Percentiles rank a stretch among this genome's conserved stretches.
phyloP scores from a whole-genome alignment of 1,284 basidiomycete genomes.

The Takashimella tepidaria region DNA sequence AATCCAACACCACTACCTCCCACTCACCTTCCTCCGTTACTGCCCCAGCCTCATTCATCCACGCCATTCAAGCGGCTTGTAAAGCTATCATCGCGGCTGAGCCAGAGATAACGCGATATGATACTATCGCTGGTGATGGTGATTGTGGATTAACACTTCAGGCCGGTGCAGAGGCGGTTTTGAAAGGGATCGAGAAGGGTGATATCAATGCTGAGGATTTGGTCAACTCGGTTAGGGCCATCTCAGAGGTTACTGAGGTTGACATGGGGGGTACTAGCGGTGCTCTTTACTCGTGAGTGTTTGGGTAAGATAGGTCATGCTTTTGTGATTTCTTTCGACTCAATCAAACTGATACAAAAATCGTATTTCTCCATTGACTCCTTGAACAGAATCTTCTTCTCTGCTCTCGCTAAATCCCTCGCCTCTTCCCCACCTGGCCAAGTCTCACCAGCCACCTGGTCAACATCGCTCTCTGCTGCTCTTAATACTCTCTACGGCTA shows the following conservation, averaged over 20 bases:
- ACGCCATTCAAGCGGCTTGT: constrained; percentile 60
- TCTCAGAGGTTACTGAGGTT: constrained; percentile 64
- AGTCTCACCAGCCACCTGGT: constrained; percentile 59
- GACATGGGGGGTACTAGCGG: constrained; percentile 91
- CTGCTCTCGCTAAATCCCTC: constrained; percentile 57
- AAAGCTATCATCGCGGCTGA: constrained; percentile 68
- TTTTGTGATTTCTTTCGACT: too few relatives aligned
- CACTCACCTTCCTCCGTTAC: constrained; percentile 7
- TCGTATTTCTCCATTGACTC: background rate
- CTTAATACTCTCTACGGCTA: constrained; percentile 73
- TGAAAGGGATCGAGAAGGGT: constrained; percentile 42
- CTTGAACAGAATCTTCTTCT: constrained; percentile 70
- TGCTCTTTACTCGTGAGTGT: constrained; percentile 75
- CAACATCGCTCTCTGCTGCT: constrained; percentile 57
- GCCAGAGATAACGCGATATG: constrained; percentile 82
- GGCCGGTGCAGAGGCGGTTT: constrained; percentile 56
- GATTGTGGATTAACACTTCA: constrained; percentile 80
- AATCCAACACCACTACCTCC: background rate
- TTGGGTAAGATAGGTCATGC: background rate
- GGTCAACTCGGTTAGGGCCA: constrained; percentile 59
- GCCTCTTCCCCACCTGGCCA: constrained; percentile 24
- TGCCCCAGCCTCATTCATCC: constrained; percentile 22
- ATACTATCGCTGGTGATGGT: constrained; percentile 59
- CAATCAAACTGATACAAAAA: background rate
- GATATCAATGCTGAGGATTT: constrained; percentile 60